A percentile compares a stretch with the other conserved stretches of the same genome.
These are phyloP conservation scores for Eucalyptus sideroxylon DNA, from an alignment of 345 rosid species.

Conservation along the genomic window DNA sequence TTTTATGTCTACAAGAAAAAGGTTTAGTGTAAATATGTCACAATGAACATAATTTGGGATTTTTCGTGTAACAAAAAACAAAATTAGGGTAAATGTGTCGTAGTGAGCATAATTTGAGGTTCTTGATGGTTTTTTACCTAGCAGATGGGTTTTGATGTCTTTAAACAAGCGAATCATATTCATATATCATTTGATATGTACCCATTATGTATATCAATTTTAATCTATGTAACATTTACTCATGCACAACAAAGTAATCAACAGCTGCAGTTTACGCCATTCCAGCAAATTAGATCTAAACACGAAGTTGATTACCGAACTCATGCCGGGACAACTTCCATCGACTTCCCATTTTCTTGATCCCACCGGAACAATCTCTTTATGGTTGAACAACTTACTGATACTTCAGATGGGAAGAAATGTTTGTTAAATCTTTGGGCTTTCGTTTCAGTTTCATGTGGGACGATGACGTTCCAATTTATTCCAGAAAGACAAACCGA, in stretches of 20 bases:
- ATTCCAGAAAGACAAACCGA: neutral
- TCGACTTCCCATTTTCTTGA: neutral
- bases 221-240: neutral
- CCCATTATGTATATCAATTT: neutral
- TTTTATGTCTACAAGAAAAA: no score
- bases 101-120: no score
- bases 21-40: no score
- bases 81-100: no score
- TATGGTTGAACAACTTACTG: neutral
- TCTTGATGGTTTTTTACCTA: no score
- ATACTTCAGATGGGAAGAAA: neutral
- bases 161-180: neutral
- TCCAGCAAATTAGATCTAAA: neutral
- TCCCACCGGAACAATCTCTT: neutral
- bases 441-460: neutral
- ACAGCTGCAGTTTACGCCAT: neutral
- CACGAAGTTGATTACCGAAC: neutral
- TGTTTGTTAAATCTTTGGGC: neutral
- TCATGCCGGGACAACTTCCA: neutral
- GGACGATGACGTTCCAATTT: neutral
- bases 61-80: no score
- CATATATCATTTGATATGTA: neutral
- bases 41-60: no score
- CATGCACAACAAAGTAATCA: neutral
- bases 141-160: neutral